Evolutionary conservation across 345 rosid species (phyloP).

Genomic region (Mallotus nudiflorus): DNA sequence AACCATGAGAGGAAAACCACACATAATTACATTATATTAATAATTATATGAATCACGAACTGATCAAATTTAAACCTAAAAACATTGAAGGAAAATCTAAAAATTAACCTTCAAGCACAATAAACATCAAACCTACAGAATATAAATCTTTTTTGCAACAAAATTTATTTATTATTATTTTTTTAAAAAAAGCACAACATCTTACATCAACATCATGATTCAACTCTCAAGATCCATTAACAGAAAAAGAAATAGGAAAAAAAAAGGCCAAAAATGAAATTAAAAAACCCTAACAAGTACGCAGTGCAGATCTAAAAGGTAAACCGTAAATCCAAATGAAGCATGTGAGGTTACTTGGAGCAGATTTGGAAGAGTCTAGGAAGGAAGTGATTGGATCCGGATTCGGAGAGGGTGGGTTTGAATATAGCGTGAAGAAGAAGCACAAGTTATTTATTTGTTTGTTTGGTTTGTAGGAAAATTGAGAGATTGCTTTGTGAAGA

Average conservation of each 20-base stretch:
- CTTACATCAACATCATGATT: too few relatives aligned
- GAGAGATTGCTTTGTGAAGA: too few relatives aligned
- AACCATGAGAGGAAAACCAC: too few relatives aligned
- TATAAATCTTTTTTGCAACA: background rate
- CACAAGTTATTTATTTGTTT: background rate
- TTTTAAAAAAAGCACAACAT: background rate
- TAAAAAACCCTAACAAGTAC: too few relatives aligned
- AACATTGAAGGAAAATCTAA: background rate
- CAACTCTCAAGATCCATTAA: too few relatives aligned
- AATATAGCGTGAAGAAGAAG: background rate
- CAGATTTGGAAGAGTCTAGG: constrained; percentile 20
- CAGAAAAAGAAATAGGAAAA: background rate
- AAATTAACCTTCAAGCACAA: too few relatives aligned
- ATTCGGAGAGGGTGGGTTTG: background rate
- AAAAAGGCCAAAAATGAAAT: background rate
- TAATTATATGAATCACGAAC: background rate
- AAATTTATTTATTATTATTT: too few relatives aligned
- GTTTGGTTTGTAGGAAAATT: too few relatives aligned
- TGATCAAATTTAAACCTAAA: background rate
- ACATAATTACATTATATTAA: too few relatives aligned
- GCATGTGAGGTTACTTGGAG: constrained; percentile 2
- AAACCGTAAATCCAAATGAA: background rate
- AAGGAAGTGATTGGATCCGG: constrained; percentile 16
- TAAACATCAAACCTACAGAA: background rate
- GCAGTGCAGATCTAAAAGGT: background rate